Evolutionary conservation across 192 early-diverging fungal species (phyloP), one percentile per base, ranked within the genome.

Genomic region (Entomortierella beljakovae): DNA sequence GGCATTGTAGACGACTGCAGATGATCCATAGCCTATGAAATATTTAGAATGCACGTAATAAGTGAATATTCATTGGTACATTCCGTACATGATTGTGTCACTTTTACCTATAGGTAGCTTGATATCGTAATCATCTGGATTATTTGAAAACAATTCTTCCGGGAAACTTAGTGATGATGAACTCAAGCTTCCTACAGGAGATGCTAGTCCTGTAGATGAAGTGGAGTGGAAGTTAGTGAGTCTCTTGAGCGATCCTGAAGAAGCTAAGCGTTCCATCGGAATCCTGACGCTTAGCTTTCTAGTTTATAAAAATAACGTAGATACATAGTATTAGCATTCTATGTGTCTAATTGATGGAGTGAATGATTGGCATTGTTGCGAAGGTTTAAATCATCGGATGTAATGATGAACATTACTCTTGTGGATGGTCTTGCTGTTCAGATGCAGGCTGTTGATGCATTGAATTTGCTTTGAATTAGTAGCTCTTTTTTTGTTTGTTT

Each of bases 1-100:
- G 18, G 95, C 95, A 55, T 84, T 85, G 75, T 95, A 94, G 2
- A 96, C 95, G 26, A 92, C 82, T 8, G 95, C 95, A 25, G 95
- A 96, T 0, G 93, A 94, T 23, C 95, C 95, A 82, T 94, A 94
- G 18, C 94, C 94, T 92, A 64, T 8, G 42, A 6, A 60, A 13
- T 38, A 13, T 13, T 6, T 46, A 2, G 2, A 28, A 55, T 18
- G 2, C 3, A 25, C 3, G 2, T 6, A 46, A 43, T 23, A 63
- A 25, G 31, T 31, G 49, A 38, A 18, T 34, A 63, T 16, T 20
- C 15, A 50, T 48, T 29, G 35, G 31, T 32, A 54, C 35, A 37
- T 6, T 4, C 5, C 2, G 32, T 6, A 22, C 33, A n/a, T 23
- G 20, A 18, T 57, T 3, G 11, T 46, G 15, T 2, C 28, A n/a